Evolutionary conservation across 768 basidiomycete species (phyloP), one percentile per base, ranked within the genome.

Genomic region (Strobilomyces echinocephalus): DNA sequence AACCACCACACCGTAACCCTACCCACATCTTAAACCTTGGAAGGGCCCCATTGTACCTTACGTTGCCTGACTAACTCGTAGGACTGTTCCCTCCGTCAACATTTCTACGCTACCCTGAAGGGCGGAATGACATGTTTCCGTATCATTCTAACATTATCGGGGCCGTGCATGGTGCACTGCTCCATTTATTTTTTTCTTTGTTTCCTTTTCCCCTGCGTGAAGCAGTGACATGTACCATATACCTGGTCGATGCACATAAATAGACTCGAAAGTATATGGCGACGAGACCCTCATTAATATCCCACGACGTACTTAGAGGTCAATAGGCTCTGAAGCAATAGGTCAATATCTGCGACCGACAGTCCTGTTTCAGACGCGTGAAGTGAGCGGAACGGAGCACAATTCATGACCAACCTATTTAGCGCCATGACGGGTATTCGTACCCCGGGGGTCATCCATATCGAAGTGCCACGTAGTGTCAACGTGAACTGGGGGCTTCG

Each of bases 71-170:
- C 67, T 69, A 64, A 65, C 50, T 52, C 8, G 41, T 57, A 67
- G 64, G 65, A 56, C 46, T 46, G 50, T 53, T 54, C 40, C 52
- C 53, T 58, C 50, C 41, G 50, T 26, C 49, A 34, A 45, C 43
- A 57, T 50, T 52, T 47, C 58, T 56, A 59, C 53, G 53, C 49
- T 49, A 49, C 51, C 47, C 36, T 35, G 39, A 56, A 59, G 55
- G 63, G 65, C 60, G 50, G 53, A 40, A 42, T 47, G 58, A 43
- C 51, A 47, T 61, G 48, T 62, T 55, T 55, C 43, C 36, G 56
- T 60, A 58, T 46, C 46, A 31, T 46, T 18, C 50, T 61, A 68
- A 69, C 55, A 58, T 69, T 69, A 60, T 63, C 35, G 54, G 57
- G 47, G 54, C 50, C 20, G 50, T 50, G 61, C 55, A 53, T 40